Evolutionary conservation across 345 rosid species (phyloP).

Genomic region (Ceriops tagal): DNA sequence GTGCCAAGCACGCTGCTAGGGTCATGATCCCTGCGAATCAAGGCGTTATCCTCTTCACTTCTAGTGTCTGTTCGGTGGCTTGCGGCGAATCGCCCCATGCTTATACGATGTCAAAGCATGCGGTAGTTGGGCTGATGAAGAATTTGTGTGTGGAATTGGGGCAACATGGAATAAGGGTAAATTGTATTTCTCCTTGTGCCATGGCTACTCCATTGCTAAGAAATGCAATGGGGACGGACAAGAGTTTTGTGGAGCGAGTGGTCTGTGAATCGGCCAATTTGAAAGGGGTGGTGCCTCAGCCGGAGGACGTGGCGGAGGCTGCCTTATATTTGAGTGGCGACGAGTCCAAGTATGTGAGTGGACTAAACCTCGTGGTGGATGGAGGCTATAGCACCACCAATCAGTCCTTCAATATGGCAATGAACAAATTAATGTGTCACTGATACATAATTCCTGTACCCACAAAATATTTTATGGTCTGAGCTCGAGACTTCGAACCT

Average conservation of each 20-base stretch:
- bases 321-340: conserved; percentile 39
- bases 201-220: conserved; percentile 33
- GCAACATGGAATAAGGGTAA: conserved; percentile 37
- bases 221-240: conserved; percentile 24
- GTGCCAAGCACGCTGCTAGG: conserved; percentile 49
- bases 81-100: conserved; percentile 35
- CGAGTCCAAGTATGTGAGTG: conserved; percentile 38
- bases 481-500: too few species aligned
- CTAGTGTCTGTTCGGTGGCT: conserved; percentile 28
- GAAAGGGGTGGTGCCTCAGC: conserved; percentile 28
- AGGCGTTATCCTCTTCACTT: conserved; percentile 44
- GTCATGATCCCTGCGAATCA: conserved; percentile 42
- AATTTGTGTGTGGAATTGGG: conserved; percentile 46
- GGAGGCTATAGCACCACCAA: conserved; percentile 44
- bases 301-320: conserved; percentile 42
- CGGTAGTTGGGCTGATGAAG: conserved; percentile 45
- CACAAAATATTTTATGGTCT: background rate
- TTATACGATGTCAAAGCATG: conserved; percentile 41
- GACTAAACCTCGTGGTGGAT: conserved; percentile 41
- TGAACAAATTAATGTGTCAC: conserved; percentile 13
- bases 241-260: conserved; percentile 21
- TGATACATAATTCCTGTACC: background rate
- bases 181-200: conserved; percentile 36
- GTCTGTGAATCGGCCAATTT: conserved; percentile 31
- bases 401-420: conserved; percentile 23